Evolutionary conservation across 192 early-diverging fungal species (phyloP).

Genomic region (Endogone sp.): DNA sequence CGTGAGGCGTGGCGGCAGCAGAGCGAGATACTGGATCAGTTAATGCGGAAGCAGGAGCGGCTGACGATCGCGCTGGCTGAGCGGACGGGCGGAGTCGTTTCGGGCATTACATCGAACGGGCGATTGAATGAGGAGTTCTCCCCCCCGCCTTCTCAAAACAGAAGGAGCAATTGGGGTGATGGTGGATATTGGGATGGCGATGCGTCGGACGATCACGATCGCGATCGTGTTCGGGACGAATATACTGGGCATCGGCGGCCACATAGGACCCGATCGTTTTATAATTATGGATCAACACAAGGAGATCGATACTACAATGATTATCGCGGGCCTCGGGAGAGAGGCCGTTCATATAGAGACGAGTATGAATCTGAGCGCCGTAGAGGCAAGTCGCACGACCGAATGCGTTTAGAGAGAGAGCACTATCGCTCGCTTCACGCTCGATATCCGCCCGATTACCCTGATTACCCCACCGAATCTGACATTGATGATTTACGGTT

Average conservation of each 20-base stretch:
- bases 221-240: background rate
- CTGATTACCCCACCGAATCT: background rate
- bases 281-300: background rate
- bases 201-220: background rate
- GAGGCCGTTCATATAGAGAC: background rate
- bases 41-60: constrained; percentile 14
- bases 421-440: background rate
- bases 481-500: background rate
- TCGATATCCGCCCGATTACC: too few relatives aligned
- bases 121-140: background rate
- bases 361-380: background rate
- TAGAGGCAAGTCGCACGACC: background rate
- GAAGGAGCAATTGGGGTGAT: background rate
- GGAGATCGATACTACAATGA: background rate
- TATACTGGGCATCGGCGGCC: background rate
- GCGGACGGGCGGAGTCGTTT: background rate
- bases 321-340: background rate
- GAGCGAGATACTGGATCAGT: constrained; percentile 13
- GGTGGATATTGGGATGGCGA: background rate
- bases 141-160: background rate
- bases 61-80: constrained; percentile 3
- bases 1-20: constrained; percentile 14
- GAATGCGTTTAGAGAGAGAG: background rate
- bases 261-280: background rate
- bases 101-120: background rate